phyloP scores from a whole-genome alignment of 2,329 filamentous ascomycete genomes.

The Aureobasidium sp. region DNA sequence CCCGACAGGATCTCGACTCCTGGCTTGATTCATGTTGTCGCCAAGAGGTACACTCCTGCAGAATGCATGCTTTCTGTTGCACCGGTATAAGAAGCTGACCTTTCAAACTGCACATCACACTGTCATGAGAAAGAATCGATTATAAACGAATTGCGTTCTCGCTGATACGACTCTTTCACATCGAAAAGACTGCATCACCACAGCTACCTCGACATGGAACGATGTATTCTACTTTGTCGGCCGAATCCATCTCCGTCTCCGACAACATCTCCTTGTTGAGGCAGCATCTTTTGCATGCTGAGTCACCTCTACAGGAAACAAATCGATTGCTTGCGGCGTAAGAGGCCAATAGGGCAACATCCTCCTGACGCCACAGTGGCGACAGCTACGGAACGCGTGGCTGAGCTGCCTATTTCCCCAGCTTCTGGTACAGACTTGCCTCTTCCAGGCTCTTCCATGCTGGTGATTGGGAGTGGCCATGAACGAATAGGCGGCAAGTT shows the following conservation, averaged over 20 bases:
- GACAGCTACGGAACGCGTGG: slow-evolving; percentile 9
- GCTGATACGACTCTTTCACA: not conserved
- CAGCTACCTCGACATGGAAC: not conserved
- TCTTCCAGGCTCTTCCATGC: slow-evolving; percentile 10
- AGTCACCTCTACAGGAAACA: not conserved
- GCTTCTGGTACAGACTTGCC: slow-evolving; percentile 1
- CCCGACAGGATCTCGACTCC: not conserved
- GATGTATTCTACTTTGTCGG: not conserved
- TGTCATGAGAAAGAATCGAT: no score
- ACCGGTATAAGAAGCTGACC: not conserved
- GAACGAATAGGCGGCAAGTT: not conserved
- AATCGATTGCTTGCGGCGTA: not conserved
- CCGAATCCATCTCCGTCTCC: not conserved
- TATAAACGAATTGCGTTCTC: not conserved
- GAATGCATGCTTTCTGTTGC: not conserved
- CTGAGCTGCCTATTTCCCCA: slow-evolving; percentile 14
- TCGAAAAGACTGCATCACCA: not conserved
- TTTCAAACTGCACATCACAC: not conserved
- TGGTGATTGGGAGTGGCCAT: not conserved
- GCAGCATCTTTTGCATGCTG: not conserved
- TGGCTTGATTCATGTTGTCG: not conserved
- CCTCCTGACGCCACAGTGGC: slow-evolving; percentile 4
- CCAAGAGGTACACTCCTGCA: not conserved
- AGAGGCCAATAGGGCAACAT: not conserved
- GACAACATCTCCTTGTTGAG: not conserved